phyloP scores from a whole-genome alignment of 1,139 yeast genomes.

The Candida gigantensis region DNA sequence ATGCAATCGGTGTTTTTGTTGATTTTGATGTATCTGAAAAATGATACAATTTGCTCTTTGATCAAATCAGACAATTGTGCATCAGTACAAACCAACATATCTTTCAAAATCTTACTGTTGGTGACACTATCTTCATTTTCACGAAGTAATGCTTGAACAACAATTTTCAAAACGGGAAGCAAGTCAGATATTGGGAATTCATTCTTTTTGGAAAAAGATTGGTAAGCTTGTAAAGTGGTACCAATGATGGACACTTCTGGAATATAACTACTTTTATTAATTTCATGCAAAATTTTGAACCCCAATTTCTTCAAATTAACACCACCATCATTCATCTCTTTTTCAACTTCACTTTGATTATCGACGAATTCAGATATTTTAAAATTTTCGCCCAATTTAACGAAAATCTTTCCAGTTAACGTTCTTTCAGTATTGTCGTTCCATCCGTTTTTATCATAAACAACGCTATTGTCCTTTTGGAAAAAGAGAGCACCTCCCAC shows the following conservation, averaged over 20 bases:
- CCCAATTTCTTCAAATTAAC: conserved; percentile 46
- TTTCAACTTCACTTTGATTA: conserved; percentile 8
- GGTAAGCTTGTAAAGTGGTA: conserved; percentile 35
- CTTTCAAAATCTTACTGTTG: conserved; percentile 22
- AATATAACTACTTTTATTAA: conserved; percentile 36
- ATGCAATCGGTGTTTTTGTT: conserved; percentile 29
- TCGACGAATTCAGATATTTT: conserved; percentile 28
- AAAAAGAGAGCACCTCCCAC: conserved; percentile 33
- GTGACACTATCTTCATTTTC: conserved; percentile 24
- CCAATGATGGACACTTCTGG: conserved; percentile 46
- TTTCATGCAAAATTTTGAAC: conserved; percentile 41
- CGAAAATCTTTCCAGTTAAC: conserved; percentile 42
- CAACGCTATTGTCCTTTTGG: conserved; percentile 11
- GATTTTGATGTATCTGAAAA: conserved; percentile 37
- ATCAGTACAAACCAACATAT: conserved; percentile 17
- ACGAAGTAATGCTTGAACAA: conserved; percentile 23
- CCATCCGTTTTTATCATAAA: conserved; percentile 19
- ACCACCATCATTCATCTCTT: conserved; percentile 9
- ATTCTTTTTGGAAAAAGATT: conserved; percentile 26
- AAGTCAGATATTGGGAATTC: conserved; percentile 26
- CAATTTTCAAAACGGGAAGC: conserved; percentile 30
- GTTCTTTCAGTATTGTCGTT: conserved; percentile 29
- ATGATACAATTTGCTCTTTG: conserved; percentile 31
- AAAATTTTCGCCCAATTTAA: conserved; percentile 39
- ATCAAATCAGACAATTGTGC: conserved; percentile 23